Evolutionary conservation across 1,284 basidiomycete species (phyloP).

Genomic region (Kwoniella shivajii): DNA sequence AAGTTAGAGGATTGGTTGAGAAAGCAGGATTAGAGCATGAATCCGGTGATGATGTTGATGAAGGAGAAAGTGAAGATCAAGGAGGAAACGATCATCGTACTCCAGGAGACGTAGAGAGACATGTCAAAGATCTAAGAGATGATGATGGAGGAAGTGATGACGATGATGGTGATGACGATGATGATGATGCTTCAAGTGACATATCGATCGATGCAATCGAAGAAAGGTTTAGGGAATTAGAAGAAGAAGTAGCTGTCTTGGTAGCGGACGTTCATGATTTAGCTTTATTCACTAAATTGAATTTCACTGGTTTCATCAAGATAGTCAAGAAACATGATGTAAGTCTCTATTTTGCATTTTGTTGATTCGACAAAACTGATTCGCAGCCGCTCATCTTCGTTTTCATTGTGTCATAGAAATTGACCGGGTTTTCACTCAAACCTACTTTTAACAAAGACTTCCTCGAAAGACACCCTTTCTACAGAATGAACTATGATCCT

Average conservation of each 20-base stretch:
- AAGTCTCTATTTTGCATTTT: conserved; percentile 54
- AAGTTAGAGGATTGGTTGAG: conserved; percentile 72
- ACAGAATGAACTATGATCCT: conserved; percentile 67
- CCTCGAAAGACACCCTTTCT: conserved; percentile 92
- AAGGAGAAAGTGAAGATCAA: conserved; percentile 52
- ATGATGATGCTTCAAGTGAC: conserved; percentile 57
- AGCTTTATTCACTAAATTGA: conserved; percentile 91
- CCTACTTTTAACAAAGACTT: conserved; percentile 78
- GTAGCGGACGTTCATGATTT: conserved; percentile 99
- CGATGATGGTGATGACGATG: conserved; percentile 59
- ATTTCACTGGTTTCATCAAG: conserved; percentile 98
- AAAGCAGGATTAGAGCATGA: conserved; percentile 37
- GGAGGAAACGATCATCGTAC: no score
- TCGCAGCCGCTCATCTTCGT: neutral
- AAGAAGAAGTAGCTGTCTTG: conserved; percentile 92
- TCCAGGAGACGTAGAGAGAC: conserved; percentile 39
- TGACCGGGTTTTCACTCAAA: conserved; percentile 62
- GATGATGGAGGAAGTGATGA: conserved; percentile 64
- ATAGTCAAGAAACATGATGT: conserved; percentile 88
- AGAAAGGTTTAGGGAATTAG: conserved; percentile 82
- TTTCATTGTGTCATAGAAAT: conserved; percentile 53
- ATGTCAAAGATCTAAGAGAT: conserved; percentile 58
- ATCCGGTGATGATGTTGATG: conserved; percentile 57
- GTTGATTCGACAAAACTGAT: neutral
- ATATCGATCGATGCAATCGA: conserved; percentile 74